Evolutionary conservation across 73 alveolate species (phyloP).

Genomic region (Symbiodinium pilosum): DNA sequence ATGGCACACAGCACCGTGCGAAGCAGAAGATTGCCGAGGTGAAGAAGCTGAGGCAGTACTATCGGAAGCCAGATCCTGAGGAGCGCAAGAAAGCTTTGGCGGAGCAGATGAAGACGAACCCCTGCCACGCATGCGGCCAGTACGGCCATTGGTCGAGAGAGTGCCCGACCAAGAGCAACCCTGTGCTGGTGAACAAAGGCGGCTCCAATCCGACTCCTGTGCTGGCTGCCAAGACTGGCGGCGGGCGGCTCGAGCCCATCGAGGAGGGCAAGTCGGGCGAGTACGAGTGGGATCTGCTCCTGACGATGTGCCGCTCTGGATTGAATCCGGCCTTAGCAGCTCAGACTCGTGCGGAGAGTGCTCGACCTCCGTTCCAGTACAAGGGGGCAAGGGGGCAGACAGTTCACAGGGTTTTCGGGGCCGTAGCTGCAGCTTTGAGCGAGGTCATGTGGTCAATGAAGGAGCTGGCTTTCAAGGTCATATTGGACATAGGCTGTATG

Average conservation of each 20-base stretch:
- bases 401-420: neutral
- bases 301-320: neutral
- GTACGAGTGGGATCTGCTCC: neutral
- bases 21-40: constrained; percentile 22
- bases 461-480: neutral
- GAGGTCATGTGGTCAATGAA: neutral
- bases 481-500: neutral
- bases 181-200: too few species aligned
- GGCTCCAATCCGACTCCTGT: too few species aligned
- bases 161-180: too few species aligned
- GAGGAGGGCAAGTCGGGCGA: neutral
- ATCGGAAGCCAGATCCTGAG: neutral
- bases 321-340: neutral
- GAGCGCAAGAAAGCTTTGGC: constrained; percentile 20
- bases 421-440: neutral
- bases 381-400: neutral
- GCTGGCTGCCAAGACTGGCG: neutral
- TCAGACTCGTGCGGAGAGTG: neutral
- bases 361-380: neutral
- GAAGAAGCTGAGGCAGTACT: constrained; percentile 40
- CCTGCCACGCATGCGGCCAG: too few species aligned
- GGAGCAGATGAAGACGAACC: neutral
- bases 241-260: neutral
- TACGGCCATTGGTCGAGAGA: too few species aligned
- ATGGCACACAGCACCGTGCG: constrained; percentile 27